Percentiles rank a stretch among this genome's conserved stretches.
phyloP scores from a whole-genome alignment of 202 grass and related monocot species.

The Saccharum hybrid region DNA sequence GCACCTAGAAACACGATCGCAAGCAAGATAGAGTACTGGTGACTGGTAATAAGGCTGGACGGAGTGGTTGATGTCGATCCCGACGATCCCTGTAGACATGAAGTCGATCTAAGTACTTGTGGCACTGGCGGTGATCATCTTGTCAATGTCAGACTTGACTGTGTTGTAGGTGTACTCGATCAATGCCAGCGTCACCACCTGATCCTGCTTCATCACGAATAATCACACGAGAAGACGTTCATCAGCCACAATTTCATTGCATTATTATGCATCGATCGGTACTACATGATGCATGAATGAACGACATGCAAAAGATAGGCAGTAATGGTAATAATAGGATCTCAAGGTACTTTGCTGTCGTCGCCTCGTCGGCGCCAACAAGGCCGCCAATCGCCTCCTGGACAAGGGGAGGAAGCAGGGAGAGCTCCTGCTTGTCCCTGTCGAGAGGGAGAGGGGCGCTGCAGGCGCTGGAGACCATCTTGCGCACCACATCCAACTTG shows the following conservation, averaged over 20 bases:
- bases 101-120: neutral
- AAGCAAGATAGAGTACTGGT: too few species aligned
- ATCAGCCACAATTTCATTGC: too few species aligned
- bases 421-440: neutral
- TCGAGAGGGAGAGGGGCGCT: neutral
- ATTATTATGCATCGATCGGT: too few species aligned
- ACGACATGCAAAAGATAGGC: too few species aligned
- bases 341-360: neutral
- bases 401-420: neutral
- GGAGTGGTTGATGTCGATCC: neutral
- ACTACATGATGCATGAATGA: too few species aligned
- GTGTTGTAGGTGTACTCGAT: neutral
- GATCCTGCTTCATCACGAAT: neutral
- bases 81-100: neutral
- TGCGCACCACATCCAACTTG: neutral
- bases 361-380: neutral
- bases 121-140: neutral
- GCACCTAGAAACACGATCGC: too few species aligned
- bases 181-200: neutral
- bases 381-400: too few species aligned
- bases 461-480: neutral
- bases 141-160: neutral
- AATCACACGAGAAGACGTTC: neutral
- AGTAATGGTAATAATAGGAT: too few species aligned
- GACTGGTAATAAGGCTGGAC: neutral